Evolutionary conservation across 495 filamentous ascomycete species (phyloP), one percentile per base, ranked within the genome.

Genomic region (Podospora bellae-mahoneyi): DNA sequence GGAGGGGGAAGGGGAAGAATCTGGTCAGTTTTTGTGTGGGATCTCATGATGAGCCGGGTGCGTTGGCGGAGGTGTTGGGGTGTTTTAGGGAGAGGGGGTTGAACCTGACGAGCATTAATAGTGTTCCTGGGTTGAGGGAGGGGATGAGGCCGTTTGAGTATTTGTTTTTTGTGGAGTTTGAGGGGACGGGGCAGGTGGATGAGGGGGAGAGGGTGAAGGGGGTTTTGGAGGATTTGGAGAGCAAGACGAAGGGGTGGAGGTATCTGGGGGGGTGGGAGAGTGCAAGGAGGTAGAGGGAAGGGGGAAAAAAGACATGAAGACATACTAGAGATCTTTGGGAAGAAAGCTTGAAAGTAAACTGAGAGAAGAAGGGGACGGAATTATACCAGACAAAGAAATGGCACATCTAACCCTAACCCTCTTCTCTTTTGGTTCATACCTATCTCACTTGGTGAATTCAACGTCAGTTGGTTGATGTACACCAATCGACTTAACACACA

Each of bases 161-260:
- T 79, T 85, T 97, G 28, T 97, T 98, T 79, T 90, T 99, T 77
- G 89, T 97, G 23, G 95, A 98, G 81, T 92, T 96, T 75, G 85
- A 91, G 75, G 88, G 89, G 5, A 81, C 80, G 69, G 68, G 75
- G 44, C 76, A 82, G 55, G 85, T 4, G 55, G 55, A 85, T 60
- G 81, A 81, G 28, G 76, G 80, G 28, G 83, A 84, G 30, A 76
- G 78, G 63, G 87, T 89, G 0, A 81, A 84, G 66, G 72, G 75
- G 59, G 84, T 83, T 60, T 69, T 92, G 56, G 74, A 73, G 3
- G 76, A 76, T 48, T 71, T 81, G 27, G 79, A 72, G n/a, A 66
- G 64, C 39, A 76, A 80, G 66, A 80, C 84, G 1, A 66, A 77
- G 72, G 76, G 74, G 48, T 85, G 80, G 71, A 81, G 83, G 69